Percentiles rank a stretch among this genome's conserved stretches.
Conservation (phyloP, 805 yeast genomes). For the Suhomyces vadensis region DNA sequence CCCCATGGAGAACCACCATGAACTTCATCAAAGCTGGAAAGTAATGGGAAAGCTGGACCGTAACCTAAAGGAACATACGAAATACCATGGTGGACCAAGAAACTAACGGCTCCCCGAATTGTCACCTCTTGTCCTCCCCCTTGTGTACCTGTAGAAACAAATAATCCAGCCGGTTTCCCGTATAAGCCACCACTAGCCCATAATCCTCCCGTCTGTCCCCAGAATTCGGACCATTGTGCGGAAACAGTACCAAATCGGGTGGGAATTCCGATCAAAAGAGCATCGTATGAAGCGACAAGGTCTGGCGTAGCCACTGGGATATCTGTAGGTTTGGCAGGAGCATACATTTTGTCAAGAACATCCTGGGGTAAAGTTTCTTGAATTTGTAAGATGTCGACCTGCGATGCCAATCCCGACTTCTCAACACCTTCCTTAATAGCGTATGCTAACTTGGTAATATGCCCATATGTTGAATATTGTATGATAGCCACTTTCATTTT, state of each 20-base stretch:
- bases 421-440: constrained; percentile 68
- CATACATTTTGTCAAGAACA: constrained; percentile 62
- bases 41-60: constrained; percentile 52
- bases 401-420: constrained; percentile 57
- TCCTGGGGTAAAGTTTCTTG: constrained; percentile 73
- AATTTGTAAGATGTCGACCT: constrained; percentile 73
- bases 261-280: constrained; percentile 75
- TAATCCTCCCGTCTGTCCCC: constrained; percentile 75
- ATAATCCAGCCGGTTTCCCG: constrained; percentile 75
- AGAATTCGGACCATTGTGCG: constrained; percentile 72
- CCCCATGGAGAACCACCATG: constrained; percentile 91
- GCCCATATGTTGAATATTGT: constrained; percentile 82
- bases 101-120: constrained; percentile 55
- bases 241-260: constrained; percentile 78
- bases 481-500: constrained; percentile 64
- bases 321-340: constrained; percentile 57
- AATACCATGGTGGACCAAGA: constrained; percentile 46
- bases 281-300: constrained; percentile 64
- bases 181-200: constrained; percentile 71
- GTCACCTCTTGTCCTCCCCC: constrained; percentile 84
- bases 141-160: constrained; percentile 67
- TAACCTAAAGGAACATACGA: constrained; percentile 78
- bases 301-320: constrained; percentile 61
- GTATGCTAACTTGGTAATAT: constrained; percentile 68
- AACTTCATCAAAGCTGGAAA: constrained; percentile 60